These are phyloP conservation scores for Oidiodendron maius DNA, from an alignment of 495 filamentous ascomycete species.

Conservation along the genomic window DNA sequence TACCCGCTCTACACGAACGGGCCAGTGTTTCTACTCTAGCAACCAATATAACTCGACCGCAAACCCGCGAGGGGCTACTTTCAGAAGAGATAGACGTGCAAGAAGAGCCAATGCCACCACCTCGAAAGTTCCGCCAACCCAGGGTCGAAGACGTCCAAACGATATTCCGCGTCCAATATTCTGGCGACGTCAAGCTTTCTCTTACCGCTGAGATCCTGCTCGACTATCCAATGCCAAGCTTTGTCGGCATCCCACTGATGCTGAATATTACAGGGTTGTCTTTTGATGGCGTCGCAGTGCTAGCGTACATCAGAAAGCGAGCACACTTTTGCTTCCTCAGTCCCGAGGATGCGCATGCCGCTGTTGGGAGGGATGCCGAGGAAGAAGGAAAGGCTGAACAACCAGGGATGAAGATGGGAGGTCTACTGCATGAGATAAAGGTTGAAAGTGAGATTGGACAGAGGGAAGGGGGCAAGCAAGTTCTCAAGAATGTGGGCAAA, in stretches of 20 bases:
- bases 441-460: slow-evolving; percentile 97
- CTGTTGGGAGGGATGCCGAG: slow-evolving; percentile 46
- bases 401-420: slow-evolving; percentile 49
- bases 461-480: slow-evolving; percentile 83
- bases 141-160: slow-evolving; percentile 74
- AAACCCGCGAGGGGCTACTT: slow-evolving; percentile 33
- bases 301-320: slow-evolving; percentile 80
- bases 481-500: slow-evolving; percentile 96
- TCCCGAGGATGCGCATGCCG: slow-evolving; percentile 73
- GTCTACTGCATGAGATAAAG: slow-evolving; percentile 81
- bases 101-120: slow-evolving; percentile 29
- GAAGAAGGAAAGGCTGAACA: slow-evolving; percentile 24
- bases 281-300: slow-evolving; percentile 87
- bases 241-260: slow-evolving; percentile 86
- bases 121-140: slow-evolving; percentile 34
- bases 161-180: slow-evolving; percentile 81
- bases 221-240: slow-evolving; percentile 96
- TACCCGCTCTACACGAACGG: slow-evolving; percentile 34
- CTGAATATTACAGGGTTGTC: slow-evolving; percentile 89
- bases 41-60: slow-evolving; percentile 36
- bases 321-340: slow-evolving; percentile 90
- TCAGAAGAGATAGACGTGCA: slow-evolving; percentile 25
- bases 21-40: slow-evolving; percentile 49
- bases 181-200: slow-evolving; percentile 76
- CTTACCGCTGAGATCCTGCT: slow-evolving; percentile 91